Conservation (phyloP, 148 eudicot genomes). For the Silene uniflora region DNA sequence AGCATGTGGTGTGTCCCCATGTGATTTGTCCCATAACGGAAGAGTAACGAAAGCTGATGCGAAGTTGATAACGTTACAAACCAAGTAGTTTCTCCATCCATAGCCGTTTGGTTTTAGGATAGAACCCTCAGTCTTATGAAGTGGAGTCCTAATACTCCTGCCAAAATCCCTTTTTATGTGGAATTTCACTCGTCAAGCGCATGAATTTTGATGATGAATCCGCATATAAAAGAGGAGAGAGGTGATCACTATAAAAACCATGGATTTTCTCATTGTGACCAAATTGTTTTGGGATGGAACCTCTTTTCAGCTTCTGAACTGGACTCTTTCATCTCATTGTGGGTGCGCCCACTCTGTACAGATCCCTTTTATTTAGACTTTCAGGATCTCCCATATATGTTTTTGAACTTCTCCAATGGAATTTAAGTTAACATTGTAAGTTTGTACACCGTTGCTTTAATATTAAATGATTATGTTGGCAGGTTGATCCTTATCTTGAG, state of each 20-base stretch:
- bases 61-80: neutral
- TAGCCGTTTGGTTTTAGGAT: neutral
- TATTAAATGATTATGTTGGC: constrained; percentile 23
- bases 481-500: constrained; percentile 82
- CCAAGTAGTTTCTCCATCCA: neutral
- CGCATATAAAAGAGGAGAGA: neutral
- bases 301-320: neutral
- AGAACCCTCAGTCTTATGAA: neutral
- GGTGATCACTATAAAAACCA: neutral
- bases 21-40: neutral
- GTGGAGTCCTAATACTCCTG: no score
- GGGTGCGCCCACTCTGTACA: neutral
- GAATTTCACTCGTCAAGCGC: neutral
- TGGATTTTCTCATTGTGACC: no score
- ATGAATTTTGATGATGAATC: neutral
- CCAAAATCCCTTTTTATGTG: neutral
- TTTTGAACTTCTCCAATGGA: neutral
- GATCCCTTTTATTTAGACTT: no score
- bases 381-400: no score
- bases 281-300: neutral
- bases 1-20: neutral
- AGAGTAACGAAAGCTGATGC: neutral
- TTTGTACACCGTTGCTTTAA: neutral
- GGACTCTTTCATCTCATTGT: no score
- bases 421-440: neutral